Conservation (phyloP, 768 basidiomycete species). For the Podaxis mareebaensis region DNA sequence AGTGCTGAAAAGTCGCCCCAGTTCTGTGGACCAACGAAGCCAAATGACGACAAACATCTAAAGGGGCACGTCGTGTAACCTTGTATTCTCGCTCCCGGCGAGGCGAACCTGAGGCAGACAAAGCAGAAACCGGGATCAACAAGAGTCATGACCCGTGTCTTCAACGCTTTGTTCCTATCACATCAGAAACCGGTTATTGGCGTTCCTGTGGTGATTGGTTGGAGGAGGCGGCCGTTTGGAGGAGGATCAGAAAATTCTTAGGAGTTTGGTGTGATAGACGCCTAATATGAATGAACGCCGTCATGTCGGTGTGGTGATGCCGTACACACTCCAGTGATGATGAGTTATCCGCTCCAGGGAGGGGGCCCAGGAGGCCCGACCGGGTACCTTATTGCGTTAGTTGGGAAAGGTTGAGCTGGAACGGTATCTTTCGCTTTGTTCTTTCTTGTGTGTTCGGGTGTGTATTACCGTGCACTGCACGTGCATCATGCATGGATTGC, state of each 20-base stretch:
- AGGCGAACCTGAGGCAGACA: neutral
- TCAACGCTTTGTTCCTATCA: neutral
- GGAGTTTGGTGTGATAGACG: neutral
- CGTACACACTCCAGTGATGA: no score
- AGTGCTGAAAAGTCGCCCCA: neutral
- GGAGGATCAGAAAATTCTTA: neutral
- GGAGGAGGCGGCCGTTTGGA: neutral
- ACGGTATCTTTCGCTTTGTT: no score
- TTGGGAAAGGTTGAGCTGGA: no score
- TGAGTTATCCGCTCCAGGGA: no score
- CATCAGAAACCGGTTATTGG: neutral
- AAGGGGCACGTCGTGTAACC: neutral
- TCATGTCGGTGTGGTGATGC: no score
- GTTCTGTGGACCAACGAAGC: constrained; percentile 2
- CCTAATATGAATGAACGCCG: neutral
- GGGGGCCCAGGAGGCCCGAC: no score
- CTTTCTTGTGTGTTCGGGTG: no score
- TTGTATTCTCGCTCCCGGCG: neutral
- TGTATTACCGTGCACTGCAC: no score
- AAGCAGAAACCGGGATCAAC: neutral
- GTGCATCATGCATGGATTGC: no score
- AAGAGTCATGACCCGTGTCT: no score
- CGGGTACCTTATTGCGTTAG: no score
- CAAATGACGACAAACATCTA: neutral
- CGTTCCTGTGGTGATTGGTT: neutral